A percentile compares a stretch with the other conserved stretches of the same genome.
These are phyloP conservation scores for Aspergillus pseudonomiae DNA, from an alignment of 2,329 filamentous ascomycete genomes.

Conservation along the genomic window DNA sequence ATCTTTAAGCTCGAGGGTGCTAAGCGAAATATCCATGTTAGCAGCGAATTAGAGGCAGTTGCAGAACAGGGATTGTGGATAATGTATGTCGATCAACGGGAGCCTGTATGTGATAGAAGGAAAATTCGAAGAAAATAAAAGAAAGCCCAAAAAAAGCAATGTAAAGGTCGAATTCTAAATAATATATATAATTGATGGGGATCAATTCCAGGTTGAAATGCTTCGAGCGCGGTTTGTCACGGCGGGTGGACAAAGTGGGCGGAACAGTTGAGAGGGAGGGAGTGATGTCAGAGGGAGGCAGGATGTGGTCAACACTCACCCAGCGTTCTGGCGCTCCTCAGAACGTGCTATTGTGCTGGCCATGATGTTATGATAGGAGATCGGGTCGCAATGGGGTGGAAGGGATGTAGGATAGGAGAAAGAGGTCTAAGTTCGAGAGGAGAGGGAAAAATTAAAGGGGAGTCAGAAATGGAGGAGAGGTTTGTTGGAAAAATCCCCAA, in stretches of 20 bases:
- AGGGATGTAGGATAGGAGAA: background rate
- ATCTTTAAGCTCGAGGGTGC: constrained; percentile 93
- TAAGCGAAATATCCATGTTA: constrained; percentile 53
- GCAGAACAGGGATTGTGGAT: constrained; percentile 5
- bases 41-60: constrained; percentile 17
- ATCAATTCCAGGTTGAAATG: background rate
- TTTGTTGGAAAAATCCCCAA: constrained; percentile 8
- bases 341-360: constrained; percentile 54
- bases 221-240: background rate
- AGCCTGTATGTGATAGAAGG: background rate
- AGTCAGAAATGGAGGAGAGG: constrained; percentile 4
- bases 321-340: constrained; percentile 54
- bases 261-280: constrained; percentile 18
- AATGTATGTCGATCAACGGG: constrained; percentile 13
- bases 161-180: background rate
- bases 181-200: background rate
- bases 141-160: constrained; percentile 4
- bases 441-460: background rate
- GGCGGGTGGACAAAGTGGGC: constrained; percentile 10
- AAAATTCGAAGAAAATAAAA: constrained; percentile 5
- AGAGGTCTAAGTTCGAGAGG: constrained; percentile 5
- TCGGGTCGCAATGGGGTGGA: constrained; percentile 4
- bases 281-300: constrained; percentile 42
- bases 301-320: constrained; percentile 47
- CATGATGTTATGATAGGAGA: constrained; percentile 42